These are phyloP conservation scores for Podospora pseudoanserina DNA, from an alignment of 495 filamentous ascomycete genomes.

Conservation along the genomic window DNA sequence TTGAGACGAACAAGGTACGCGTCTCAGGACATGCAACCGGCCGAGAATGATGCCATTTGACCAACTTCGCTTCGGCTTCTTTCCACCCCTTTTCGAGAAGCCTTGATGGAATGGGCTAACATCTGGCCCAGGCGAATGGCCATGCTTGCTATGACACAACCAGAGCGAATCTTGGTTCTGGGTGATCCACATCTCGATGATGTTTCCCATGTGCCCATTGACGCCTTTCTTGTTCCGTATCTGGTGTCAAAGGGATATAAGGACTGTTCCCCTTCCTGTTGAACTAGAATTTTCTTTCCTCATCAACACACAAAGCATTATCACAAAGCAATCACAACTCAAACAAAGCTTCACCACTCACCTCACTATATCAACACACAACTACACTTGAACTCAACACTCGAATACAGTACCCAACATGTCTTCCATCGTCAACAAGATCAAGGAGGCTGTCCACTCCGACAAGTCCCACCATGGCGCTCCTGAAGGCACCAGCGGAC, in stretches of 20 bases:
- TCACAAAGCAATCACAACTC: background rate
- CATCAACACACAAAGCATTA: conserved; percentile 14
- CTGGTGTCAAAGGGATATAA: conserved; percentile 13
- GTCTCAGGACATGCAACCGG: conserved; percentile 2
- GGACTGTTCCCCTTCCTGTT: background rate
- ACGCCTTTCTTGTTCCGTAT: background rate
- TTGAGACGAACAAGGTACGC: too few relatives aligned
- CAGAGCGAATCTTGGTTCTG: background rate
- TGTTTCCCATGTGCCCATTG: background rate
- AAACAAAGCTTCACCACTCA: conserved; percentile 7
- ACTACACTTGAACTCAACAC: conserved; percentile 8
- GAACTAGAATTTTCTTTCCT: background rate
- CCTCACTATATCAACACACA: conserved; percentile 4
- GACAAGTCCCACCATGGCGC: conserved; percentile 33
- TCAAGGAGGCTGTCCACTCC: conserved; percentile 63
- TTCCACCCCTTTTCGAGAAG: conserved; percentile 1
- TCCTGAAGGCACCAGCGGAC: conserved; percentile 42
- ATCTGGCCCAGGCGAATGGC: background rate
- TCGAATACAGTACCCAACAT: conserved; percentile 44
- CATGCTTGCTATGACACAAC: background rate
- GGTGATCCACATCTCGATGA: background rate
- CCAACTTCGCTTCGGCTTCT: background rate
- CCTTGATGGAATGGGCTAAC: background rate
- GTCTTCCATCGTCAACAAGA: conserved; percentile 67
- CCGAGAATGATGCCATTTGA: conserved; percentile 2